Evolutionary conservation across 768 basidiomycete genomes (phyloP).

Genomic region (Termitomyces sp.): DNA sequence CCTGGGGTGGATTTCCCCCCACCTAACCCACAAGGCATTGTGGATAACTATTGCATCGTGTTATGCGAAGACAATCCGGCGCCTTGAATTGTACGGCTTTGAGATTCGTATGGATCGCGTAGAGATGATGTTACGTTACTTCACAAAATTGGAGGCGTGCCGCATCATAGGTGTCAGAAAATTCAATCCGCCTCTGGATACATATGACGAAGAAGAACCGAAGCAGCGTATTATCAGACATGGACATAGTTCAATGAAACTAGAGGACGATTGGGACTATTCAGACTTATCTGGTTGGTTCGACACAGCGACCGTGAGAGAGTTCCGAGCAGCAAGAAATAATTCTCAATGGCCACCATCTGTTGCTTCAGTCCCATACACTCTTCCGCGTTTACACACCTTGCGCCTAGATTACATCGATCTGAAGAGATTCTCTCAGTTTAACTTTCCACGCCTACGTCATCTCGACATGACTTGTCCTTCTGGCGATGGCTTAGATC

Average conservation of each 20-base stretch:
- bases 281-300: background rate
- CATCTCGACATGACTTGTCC: background rate
- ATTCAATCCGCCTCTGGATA: background rate
- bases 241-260: background rate
- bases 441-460: background rate
- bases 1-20: too few species aligned
- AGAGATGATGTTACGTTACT: constrained; percentile 1
- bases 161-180: background rate
- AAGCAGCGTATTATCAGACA: background rate
- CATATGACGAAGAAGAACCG: background rate
- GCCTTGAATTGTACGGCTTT: background rate
- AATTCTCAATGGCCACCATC: background rate
- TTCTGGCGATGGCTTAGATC: too few species aligned
- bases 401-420: background rate
- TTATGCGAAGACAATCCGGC: too few species aligned
- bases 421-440: background rate
- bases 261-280: background rate
- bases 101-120: background rate
- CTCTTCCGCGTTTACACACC: background rate
- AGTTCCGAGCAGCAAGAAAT: background rate
- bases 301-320: background rate
- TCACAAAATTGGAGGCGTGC: too few species aligned
- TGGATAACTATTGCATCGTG: too few species aligned
- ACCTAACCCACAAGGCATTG: too few species aligned
- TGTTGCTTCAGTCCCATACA: background rate